Conservation (phyloP, 441 rosid genomes). For the Aquilaria agallochum region DNA sequence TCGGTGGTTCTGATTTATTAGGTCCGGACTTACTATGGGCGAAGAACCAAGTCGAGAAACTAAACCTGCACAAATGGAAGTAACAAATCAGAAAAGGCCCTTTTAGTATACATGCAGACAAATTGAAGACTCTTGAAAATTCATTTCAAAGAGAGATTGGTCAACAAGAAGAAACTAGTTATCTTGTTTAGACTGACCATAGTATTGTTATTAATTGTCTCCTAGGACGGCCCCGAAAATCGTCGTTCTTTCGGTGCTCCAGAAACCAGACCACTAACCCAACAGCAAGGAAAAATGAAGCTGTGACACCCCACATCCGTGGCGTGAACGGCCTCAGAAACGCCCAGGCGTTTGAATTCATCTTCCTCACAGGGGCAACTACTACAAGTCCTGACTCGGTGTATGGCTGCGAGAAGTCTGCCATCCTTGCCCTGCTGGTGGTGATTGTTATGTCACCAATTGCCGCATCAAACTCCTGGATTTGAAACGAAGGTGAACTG, state of each 20-base stretch:
- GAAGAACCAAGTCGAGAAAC: slow-evolving; percentile 92
- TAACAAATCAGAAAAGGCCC: background rate
- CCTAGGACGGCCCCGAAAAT: slow-evolving; percentile 85
- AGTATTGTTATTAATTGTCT: slow-evolving; percentile 69
- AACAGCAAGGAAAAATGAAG: slow-evolving; percentile 59
- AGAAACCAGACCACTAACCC: slow-evolving; percentile 82
- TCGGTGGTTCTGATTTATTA: too few relatives aligned
- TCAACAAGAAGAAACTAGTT: too few relatives aligned
- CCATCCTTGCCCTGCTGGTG: slow-evolving; percentile 73
- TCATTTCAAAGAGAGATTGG: too few relatives aligned
- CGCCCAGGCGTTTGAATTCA: slow-evolving; percentile 56
- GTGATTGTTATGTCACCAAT: slow-evolving; percentile 81
- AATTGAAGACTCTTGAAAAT: too few relatives aligned
- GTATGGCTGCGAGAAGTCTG: slow-evolving; percentile 87
- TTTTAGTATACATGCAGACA: too few relatives aligned
- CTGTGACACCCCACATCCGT: slow-evolving; percentile 67
- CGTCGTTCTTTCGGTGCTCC: slow-evolving; percentile 79
- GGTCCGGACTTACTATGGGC: slow-evolving; percentile 70
- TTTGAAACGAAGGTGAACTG: background rate
- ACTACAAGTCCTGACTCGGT: slow-evolving; percentile 86
- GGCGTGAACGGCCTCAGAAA: slow-evolving; percentile 70
- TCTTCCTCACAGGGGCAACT: slow-evolving; percentile 71
- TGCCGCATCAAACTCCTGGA: slow-evolving; percentile 74
- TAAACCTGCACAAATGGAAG: slow-evolving; percentile 62
- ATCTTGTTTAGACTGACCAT: slow-evolving; percentile 38